Evolutionary conservation across 805 yeast species (phyloP).

Genomic region (Priceomyces melissophilus): DNA sequence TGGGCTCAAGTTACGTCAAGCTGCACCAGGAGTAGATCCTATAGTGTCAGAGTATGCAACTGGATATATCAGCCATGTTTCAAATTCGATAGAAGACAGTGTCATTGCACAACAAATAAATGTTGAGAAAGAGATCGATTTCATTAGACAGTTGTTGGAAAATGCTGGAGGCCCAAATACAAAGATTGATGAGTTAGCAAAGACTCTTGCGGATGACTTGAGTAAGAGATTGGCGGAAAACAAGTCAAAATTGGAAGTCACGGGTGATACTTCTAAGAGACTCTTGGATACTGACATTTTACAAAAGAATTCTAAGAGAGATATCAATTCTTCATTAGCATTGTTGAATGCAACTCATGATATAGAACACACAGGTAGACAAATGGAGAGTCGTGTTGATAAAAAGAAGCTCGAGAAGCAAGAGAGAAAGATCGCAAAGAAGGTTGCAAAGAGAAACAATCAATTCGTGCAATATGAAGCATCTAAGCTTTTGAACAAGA

Average conservation of each 20-base stretch:
- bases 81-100: constrained; percentile 74
- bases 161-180: constrained; percentile 79
- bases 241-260: constrained; percentile 68
- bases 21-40: constrained; percentile 82
- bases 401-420: constrained; percentile 96
- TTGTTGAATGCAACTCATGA: constrained; percentile 75
- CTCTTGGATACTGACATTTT: constrained; percentile 74
- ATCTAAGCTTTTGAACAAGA: constrained; percentile 75
- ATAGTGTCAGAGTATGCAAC: constrained; percentile 86
- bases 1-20: constrained; percentile 68
- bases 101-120: constrained; percentile 74
- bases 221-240: constrained; percentile 57
- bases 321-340: constrained; percentile 71
- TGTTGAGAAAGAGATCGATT: constrained; percentile 63
- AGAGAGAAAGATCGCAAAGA: constrained; percentile 94
- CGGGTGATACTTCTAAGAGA: constrained; percentile 87
- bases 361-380: constrained; percentile 87
- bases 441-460: constrained; percentile 87
- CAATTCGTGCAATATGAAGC: constrained; percentile 88
- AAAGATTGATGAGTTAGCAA: constrained; percentile 50
- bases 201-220: constrained; percentile 46
- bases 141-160: constrained; percentile 58
- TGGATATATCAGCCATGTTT: constrained; percentile 83
- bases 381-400: constrained; percentile 91
- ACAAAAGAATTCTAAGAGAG: constrained; percentile 60